These are phyloP conservation scores for Holtermannia corniformis DNA, from an alignment of 768 basidiomycete genomes.

Conservation along the genomic window DNA sequence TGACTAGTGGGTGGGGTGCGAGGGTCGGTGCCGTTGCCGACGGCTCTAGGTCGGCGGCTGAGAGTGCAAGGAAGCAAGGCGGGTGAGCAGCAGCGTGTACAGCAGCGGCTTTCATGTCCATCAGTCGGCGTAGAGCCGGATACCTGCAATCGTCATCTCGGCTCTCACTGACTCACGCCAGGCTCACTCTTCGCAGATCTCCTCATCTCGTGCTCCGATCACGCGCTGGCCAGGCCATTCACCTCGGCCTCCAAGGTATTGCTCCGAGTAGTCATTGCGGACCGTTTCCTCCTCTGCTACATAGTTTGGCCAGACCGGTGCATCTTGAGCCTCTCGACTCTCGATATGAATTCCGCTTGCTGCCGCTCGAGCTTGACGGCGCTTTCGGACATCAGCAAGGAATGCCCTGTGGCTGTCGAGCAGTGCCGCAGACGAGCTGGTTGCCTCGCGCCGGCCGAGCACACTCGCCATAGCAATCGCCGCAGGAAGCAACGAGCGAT, in stretches of 20 bases:
- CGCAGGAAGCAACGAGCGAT: no score
- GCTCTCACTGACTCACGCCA: background rate
- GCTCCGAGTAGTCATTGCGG: slow-evolving; percentile 84
- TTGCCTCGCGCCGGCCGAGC: no score
- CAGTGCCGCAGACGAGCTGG: no score
- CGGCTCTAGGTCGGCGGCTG: slow-evolving; percentile 28
- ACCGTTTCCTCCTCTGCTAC: slow-evolving; percentile 92
- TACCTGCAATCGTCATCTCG: slow-evolving; percentile 52
- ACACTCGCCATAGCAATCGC: no score
- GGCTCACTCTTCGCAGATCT: slow-evolving; percentile 84
- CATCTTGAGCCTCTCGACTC: no score
- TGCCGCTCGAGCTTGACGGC: background rate
- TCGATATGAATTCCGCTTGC: no score
- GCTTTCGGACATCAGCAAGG: background rate
- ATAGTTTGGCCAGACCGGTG: slow-evolving; percentile 54
- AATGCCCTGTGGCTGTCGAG: background rate
- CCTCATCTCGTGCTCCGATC: slow-evolving; percentile 74
- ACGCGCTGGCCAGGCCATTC: slow-evolving; percentile 94
- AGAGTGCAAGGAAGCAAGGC: slow-evolving; percentile 58
- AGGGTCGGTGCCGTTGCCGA: slow-evolving; percentile 45
- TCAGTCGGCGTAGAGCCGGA: slow-evolving; percentile 79
- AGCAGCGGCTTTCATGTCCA: slow-evolving; percentile 70
- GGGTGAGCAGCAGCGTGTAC: slow-evolving; percentile 62
- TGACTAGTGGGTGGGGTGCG: slow-evolving; percentile 44
- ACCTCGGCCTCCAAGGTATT: slow-evolving; percentile 72